Conservation (phyloP, 805 yeast species). For the Yamadazyma sp. region DNA sequence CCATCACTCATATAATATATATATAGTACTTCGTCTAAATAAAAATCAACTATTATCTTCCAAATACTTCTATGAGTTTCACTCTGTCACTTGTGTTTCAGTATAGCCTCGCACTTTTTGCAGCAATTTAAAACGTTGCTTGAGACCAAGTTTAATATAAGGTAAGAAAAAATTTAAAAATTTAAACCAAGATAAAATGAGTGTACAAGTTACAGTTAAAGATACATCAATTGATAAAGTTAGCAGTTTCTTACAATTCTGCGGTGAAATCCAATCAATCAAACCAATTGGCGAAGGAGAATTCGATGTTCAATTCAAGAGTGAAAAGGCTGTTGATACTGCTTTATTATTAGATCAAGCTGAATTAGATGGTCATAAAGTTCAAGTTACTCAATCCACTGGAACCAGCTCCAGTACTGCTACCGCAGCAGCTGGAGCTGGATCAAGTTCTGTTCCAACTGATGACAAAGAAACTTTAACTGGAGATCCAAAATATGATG, state of each 20-base stretch:
- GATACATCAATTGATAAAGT: conserved; percentile 57
- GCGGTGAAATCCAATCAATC: conserved; percentile 51
- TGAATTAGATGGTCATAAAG: conserved; percentile 58
- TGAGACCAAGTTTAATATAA: not conserved
- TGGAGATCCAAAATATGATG: conserved; percentile 37
- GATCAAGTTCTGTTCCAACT: conserved; percentile 11
- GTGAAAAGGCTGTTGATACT: conserved; percentile 61
- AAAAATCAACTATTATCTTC: not conserved
- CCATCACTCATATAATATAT: no score
- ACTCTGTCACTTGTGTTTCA: conserved; percentile 4
- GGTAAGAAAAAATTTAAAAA: not conserved
- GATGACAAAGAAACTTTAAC: conserved; percentile 17
- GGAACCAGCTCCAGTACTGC: conserved; percentile 2
- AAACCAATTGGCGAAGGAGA: conserved; percentile 29
- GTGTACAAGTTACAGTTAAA: conserved; percentile 33
- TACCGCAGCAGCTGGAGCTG: not conserved
- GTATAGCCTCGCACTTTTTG: conserved; percentile 9
- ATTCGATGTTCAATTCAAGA: conserved; percentile 52
- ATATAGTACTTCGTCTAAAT: no score
- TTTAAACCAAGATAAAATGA: conserved; percentile 12
- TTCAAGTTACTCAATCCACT: conserved; percentile 41
- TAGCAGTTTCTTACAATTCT: conserved; percentile 68
- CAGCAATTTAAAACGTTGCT: conserved; percentile 6
- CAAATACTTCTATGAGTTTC: not conserved
- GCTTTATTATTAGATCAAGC: conserved; percentile 73